Conservation (phyloP, 805 yeast genomes). For the Metschnikowia continentalis region DNA sequence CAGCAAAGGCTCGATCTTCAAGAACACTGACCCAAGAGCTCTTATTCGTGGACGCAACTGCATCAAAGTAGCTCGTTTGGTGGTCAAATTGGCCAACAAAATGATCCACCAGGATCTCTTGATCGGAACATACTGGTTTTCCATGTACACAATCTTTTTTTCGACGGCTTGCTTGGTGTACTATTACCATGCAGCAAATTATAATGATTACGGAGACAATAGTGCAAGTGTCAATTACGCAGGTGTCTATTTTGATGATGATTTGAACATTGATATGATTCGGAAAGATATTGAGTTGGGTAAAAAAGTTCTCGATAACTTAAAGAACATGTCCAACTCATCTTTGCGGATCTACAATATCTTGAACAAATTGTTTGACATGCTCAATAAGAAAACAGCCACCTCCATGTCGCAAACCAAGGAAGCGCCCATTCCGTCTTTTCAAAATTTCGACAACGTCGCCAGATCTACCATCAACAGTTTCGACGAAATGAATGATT, state of each 20-base stretch:
- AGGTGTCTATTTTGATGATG: conserved; percentile 44
- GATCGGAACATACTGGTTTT: conserved; percentile 87
- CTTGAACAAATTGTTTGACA: conserved; percentile 75
- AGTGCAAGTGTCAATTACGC: conserved; percentile 37
- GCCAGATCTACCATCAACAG: conserved; percentile 24
- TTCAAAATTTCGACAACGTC: conserved; percentile 15
- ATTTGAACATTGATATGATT: conserved; percentile 47
- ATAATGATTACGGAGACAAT: conserved; percentile 21
- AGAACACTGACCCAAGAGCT: conserved; percentile 51
- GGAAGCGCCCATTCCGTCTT: conserved; percentile 7
- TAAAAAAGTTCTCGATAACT: conserved; percentile 60
- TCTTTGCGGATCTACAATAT: conserved; percentile 78
- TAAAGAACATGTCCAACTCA: conserved; percentile 72
- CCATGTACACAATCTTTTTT: conserved; percentile 83
- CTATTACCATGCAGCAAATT: conserved; percentile 58
- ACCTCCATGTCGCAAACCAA: conserved; percentile 25
- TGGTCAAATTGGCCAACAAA: conserved; percentile 74
- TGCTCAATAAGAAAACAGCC: conserved; percentile 69
- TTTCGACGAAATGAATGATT: conserved; percentile 28
- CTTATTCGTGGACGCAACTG: conserved; percentile 76
- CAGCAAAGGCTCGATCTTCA: conserved; percentile 46
- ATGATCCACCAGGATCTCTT: conserved; percentile 69
- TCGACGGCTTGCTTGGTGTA: conserved; percentile 83
- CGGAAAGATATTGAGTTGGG: conserved; percentile 80
- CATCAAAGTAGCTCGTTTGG: conserved; percentile 77